Percentiles rank a stretch among this genome's conserved stretches.
phyloP scores from a whole-genome alignment of 2,329 filamentous ascomycete genomes.

The Hypoxylon sp. region DNA sequence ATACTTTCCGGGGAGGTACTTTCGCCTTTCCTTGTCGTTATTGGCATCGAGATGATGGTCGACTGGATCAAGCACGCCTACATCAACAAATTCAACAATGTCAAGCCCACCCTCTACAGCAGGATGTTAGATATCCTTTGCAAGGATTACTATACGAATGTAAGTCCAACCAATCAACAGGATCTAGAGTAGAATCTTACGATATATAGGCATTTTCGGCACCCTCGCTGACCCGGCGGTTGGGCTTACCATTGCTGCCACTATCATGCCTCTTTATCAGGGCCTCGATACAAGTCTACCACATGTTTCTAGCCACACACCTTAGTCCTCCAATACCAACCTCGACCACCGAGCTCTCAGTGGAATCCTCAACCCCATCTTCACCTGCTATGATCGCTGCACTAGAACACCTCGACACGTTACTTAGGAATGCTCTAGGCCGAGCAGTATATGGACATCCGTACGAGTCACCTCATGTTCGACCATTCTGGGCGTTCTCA shows the following conservation, averaged over 20 bases:
- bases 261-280: slow-evolving; percentile 96
- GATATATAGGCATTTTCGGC: slow-evolving; percentile 82
- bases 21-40: slow-evolving; percentile 91
- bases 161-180: slow-evolving; percentile 58
- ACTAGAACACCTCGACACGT: slow-evolving; percentile 81
- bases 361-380: slow-evolving; percentile 73
- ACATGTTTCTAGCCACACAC: slow-evolving; percentile 95
- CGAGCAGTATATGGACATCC: slow-evolving; percentile 77
- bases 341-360: slow-evolving; percentile 75
- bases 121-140: slow-evolving; percentile 93
- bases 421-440: slow-evolving; percentile 83
- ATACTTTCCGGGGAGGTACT: slow-evolving; percentile 84
- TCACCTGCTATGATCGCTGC: slow-evolving; percentile 84
- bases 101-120: slow-evolving; percentile 89
- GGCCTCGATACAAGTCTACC: slow-evolving; percentile 94
- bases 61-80: slow-evolving; percentile 98
- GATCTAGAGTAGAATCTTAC: slow-evolving; percentile 9
- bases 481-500: slow-evolving; percentile 70
- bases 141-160: slow-evolving; percentile 98
- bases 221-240: slow-evolving; percentile 88
- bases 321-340: slow-evolving; percentile 80
- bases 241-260: slow-evolving; percentile 92
- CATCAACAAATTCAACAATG: slow-evolving; percentile 98
- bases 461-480: slow-evolving; percentile 57
- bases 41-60: slow-evolving; percentile 96